Evolutionary conservation across 1,284 basidiomycete genomes (phyloP), one percentile per base, ranked within the genome.

Genomic region (Mycena citricolor): DNA sequence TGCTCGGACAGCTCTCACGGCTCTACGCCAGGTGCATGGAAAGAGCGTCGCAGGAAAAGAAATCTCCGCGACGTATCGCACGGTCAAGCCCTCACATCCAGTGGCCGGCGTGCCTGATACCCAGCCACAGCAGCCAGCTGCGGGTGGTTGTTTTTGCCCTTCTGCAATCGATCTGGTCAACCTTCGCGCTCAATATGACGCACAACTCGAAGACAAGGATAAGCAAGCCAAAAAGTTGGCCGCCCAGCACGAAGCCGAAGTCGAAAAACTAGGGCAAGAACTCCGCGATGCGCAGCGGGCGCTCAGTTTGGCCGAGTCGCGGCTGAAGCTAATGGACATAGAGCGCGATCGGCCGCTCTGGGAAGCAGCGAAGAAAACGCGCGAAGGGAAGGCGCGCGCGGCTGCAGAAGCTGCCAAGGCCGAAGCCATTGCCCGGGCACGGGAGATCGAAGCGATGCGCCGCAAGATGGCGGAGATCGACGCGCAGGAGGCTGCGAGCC

Each of bases 381-480:
- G 45, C 10, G 56, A 53, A 39, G 44, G 34, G 26, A 24, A 39
- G 14, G 29, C 36, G 36, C 25, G 16, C 23, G 53, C 54, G 37
- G 35, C 38, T 17, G 42, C 23, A n/a, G 32, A 44, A 24, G 44
- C 36, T 19, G 39, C 26, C 19, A 33, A 30, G 24, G 35, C 44
- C 16, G 46, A 45, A 26, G 19, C 17, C n/a, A 33, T 36, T 6
- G 28, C 30, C 21, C 14, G 43, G 14, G 32, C 28, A 5, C 30
- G 30, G 4, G 42, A 42, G 32, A 71, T 86, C 45, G 77, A 72
- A 19, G 79, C 81, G 57, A 87, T 84, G 2, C 72, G 75, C 29
- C 70, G 77, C 33, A 87, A 84, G 57, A 68, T 86, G 42, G 77
- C 73, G 8, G 80, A 84, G 50, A 71, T 87, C 23, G 24, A 14